phyloP scores from a whole-genome alignment of 2,329 filamentous ascomycete species.

The Trichoderma sp. region DNA sequence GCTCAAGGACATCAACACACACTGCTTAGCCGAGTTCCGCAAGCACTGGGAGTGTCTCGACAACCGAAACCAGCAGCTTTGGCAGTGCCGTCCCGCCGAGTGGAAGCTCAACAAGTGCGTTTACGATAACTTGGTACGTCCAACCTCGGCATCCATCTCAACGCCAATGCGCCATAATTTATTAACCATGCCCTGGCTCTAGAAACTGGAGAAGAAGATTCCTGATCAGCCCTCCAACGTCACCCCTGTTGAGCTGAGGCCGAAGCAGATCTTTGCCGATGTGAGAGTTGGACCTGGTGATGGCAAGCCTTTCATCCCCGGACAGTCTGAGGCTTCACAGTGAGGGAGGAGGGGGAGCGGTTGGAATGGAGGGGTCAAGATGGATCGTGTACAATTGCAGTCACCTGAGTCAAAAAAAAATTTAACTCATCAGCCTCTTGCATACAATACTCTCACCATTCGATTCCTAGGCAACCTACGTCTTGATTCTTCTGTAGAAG shows the following conservation, averaged over 20 bases:
- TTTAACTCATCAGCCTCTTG: conserved; percentile 5
- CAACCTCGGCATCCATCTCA: neutral
- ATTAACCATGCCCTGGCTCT: conserved; percentile 1
- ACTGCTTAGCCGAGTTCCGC: conserved; percentile 87
- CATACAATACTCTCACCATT: neutral
- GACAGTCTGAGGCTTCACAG: conserved; percentile 37
- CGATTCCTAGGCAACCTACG: neutral
- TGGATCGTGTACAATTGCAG: conserved; percentile 31
- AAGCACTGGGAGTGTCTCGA: conserved; percentile 94
- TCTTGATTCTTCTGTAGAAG: neutral
- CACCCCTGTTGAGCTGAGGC: conserved; percentile 70
- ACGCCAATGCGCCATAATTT: neutral
- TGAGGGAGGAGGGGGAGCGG: conserved; percentile 30
- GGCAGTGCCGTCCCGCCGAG: conserved; percentile 87
- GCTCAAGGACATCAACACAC: conserved; percentile 91
- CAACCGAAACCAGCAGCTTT: conserved; percentile 96
- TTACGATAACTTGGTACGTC: conserved; percentile 85
- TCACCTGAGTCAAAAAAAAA: conserved; percentile 28
- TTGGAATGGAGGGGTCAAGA: conserved; percentile 22
- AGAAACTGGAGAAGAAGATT: conserved; percentile 80
- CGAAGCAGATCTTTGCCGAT: conserved; percentile 60
- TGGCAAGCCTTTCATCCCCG: conserved; percentile 42
- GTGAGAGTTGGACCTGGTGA: conserved; percentile 43
- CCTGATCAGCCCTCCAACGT: conserved; percentile 68
- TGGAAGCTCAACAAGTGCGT: conserved; percentile 93